Base-by-base conservation (phyloP, 164 flowering plant genomes). In the Buxus sempervirens region DNA sequence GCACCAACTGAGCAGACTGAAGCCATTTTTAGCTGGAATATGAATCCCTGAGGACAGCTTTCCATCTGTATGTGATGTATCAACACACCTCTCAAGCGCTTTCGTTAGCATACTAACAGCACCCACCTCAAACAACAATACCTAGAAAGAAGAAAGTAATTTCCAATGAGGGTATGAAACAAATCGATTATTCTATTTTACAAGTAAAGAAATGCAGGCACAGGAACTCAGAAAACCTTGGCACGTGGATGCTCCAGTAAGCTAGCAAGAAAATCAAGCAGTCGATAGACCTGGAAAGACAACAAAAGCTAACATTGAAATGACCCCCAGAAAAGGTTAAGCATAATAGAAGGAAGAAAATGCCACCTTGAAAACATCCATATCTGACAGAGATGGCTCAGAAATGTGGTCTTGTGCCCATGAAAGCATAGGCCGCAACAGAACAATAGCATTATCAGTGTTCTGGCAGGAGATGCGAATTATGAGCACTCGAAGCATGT, bases 201-300 rank as follows among this genome's bases (percentile, higher is more conserved):
- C 27, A 49, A 45, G 32, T 56, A 48, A 48, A n/a, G n/a, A 22
- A 49, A n/a, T 22, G 27, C 27, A 64, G 10, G 23, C 21, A 3
- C 58, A 26, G 9, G 64, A 28, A 60, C 42, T 23, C 25, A 54
- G 7, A 64, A 62, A 66, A 96, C 99, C 97, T 88, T 89, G 64
- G 85, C 85, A 71, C 62, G 70, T 24, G 96, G 97, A 87, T 95
- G 98, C 80, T 95, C 99, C 87, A 88, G 64, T 58, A 89, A 76
- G 70, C 85, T 76, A 64, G 84, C 84, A 76, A 88, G 72, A 80
- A 95, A 92, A 69, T 86, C 86, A 64, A 95, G 88, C 68, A 81
- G 75, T 71, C 85, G 80, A 69, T 79, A 81, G 53, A 81, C 84
- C 99, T 95, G 83, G n/a, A 79, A 62, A 61, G 28, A 36, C 25